phyloP scores from a whole-genome alignment of 2,329 filamentous ascomycete species.

The Nigrospora sphaerica region DNA sequence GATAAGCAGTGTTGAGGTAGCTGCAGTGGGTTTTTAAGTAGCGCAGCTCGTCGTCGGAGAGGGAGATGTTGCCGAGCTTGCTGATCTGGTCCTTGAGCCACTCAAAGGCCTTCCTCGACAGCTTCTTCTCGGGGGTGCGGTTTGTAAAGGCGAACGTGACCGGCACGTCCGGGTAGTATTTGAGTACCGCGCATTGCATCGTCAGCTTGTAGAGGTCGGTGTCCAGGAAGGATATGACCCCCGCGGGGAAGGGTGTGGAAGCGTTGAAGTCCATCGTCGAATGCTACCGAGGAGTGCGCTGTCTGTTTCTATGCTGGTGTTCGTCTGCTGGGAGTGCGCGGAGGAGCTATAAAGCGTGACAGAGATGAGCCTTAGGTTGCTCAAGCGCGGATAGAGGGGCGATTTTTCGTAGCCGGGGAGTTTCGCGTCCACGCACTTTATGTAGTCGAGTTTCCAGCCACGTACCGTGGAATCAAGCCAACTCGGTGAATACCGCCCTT shows the following conservation, averaged over 20 bases:
- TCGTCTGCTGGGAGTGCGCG: too few relatives aligned
- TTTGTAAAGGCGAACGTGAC: conserved; percentile 96
- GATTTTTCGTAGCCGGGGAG: too few relatives aligned
- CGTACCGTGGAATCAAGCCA: too few relatives aligned
- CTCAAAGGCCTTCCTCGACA: conserved; percentile 72
- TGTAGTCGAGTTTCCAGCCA: too few relatives aligned
- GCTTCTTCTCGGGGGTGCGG: conserved; percentile 86
- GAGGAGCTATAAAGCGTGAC: too few relatives aligned
- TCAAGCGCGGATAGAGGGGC: too few relatives aligned
- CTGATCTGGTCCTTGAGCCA: conserved; percentile 83
- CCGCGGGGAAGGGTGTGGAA: conserved; percentile 62
- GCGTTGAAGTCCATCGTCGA: conserved; percentile 56
- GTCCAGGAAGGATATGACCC: conserved; percentile 75
- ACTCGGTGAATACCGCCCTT: too few relatives aligned
- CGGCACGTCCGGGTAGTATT: conserved; percentile 75
- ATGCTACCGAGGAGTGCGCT: background rate
- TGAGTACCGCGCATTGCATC: conserved; percentile 95
- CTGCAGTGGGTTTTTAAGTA: conserved; percentile 74
- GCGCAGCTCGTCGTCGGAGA: conserved; percentile 71
- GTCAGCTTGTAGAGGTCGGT: conserved; percentile 92
- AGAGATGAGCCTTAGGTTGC: too few relatives aligned
- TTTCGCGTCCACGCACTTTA: too few relatives aligned
- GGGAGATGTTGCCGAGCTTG: conserved; percentile 74
- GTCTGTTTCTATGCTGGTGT: too few relatives aligned
- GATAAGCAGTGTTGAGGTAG: conserved; percentile 72